Base-by-base conservation (phyloP, 768 basidiomycete species). In the Mrakia blollopis region DNA sequence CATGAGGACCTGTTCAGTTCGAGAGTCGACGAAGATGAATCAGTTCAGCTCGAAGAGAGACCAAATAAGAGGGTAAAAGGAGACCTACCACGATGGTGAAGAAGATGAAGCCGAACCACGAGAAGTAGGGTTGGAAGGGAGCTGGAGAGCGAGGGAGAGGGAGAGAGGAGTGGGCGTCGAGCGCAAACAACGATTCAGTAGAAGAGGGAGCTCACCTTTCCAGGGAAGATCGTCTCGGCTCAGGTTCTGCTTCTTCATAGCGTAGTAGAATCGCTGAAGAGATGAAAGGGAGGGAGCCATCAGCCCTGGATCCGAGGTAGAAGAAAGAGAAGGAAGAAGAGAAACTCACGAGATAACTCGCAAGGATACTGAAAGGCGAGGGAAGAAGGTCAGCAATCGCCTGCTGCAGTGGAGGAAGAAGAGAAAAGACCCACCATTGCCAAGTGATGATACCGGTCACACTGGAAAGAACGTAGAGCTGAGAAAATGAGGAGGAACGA, bases 361-460 rank as follows among this genome's bases (percentile, higher is more conserved):
- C 37, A 18, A 79, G 63, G 61, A 79, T 72, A 32, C 74, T 28
- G 47, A 50, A n/a, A 57, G n/a, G 25, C 57, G 57, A 57, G 10
- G 25, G 18, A 25, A 1, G 57, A 2, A n/a, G 23, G 54, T 25
- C 7, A 57, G 54, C 6, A 57, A 14, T 14, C 54, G 54, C 3
- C 23, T n/a, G n/a, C 7, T 25, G 28, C 23, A 28, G 57, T 3
- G 18, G 7, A 28, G 6, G 57, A 57, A 25, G 52, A 21, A 28
- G 47, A 50, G 13, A 21, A 50, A 2, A 3, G 23, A 57, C 57
- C 0, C 14, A 57, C 57, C 23, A n/a, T 18, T 28, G n/a, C 83
- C 83, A 84, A 25, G 83, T 82, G 73, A 84, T 81, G 60, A 84
- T 79, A 74, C 84, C 84, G 23, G 83, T 83, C n/a, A 83, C 80